These are phyloP conservation scores for Botrytis pseudocinerea DNA, from an alignment of 2,329 filamentous ascomycete species.

Conservation along the genomic window DNA sequence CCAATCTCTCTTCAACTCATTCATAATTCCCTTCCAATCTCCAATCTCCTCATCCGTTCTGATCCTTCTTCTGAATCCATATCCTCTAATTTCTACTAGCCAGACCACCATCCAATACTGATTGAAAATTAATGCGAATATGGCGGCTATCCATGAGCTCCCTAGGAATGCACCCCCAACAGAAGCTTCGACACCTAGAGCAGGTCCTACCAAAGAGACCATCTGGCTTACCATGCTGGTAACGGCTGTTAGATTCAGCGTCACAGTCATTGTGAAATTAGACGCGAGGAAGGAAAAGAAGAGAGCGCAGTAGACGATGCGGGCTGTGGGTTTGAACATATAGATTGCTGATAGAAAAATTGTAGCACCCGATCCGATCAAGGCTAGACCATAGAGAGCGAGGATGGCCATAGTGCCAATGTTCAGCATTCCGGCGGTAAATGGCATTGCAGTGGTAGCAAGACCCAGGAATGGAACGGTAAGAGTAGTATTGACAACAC, in stretches of 20 bases:
- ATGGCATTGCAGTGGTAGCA: not conserved
- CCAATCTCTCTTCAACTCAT: not conserved
- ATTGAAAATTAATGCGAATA: not conserved
- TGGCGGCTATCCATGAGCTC: not conserved
- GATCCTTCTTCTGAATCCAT: not conserved
- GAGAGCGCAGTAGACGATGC: conserved; percentile 10
- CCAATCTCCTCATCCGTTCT: not conserved
- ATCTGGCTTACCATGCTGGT: not conserved
- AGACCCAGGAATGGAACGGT: not conserved
- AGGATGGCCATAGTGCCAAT: not conserved
- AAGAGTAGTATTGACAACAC: not conserved
- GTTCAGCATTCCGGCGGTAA: not conserved
- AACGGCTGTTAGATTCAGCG: not conserved
- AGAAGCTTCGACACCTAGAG: not conserved
- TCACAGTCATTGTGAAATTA: conserved; percentile 7
- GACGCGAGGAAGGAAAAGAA: conserved; percentile 5
- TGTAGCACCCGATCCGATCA: not conserved
- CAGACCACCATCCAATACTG: not conserved
- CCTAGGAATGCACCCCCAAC: not conserved
- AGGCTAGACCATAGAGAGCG: not conserved
- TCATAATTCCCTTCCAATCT: not conserved
- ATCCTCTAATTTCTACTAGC: not conserved
- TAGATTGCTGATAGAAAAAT: not conserved
- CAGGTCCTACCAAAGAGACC: not conserved
- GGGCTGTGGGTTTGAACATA: not conserved